Evolutionary conservation across 2,329 filamentous ascomycete genomes (phyloP).

Genomic region (Diaporthe longicolla): DNA sequence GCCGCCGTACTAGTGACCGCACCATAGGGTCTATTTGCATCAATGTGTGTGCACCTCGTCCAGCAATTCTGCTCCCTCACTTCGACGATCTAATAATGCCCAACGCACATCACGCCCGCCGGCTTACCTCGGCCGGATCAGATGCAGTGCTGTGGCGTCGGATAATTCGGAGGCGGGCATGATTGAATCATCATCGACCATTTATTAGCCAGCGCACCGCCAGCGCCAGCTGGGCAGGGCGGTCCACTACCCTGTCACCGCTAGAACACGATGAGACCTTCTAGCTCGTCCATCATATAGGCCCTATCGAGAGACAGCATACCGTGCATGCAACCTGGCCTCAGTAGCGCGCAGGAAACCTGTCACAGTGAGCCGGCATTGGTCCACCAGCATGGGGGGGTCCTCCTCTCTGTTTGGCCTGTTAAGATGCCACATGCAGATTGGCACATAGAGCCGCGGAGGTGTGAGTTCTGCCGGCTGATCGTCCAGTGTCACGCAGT

Average conservation of each 20-base stretch:
- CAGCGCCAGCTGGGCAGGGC: conserved; percentile 14
- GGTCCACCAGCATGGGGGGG: conserved; percentile 1
- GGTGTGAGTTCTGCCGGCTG: conserved; percentile 18
- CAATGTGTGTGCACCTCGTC: background rate
- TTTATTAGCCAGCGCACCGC: conserved; percentile 2
- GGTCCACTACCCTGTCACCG: conserved; percentile 36
- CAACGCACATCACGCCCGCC: background rate
- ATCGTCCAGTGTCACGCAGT: conserved; percentile 24
- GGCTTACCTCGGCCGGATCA: conserved; percentile 6
- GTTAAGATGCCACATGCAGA: conserved; percentile 29
- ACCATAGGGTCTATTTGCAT: conserved; percentile 6
- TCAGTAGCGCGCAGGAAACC: conserved; percentile 11
- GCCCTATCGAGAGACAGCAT: conserved; percentile 35
- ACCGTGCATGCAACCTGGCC: conserved; percentile 2
- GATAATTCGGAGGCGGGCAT: conserved; percentile 17
- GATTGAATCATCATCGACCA: conserved; percentile 24
- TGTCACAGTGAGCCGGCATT: conserved; percentile 18
- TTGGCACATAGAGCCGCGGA: conserved; percentile 26
- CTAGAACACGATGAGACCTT: conserved; percentile 41
- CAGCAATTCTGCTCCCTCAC: background rate
- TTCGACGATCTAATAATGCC: background rate
- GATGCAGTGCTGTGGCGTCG: conserved; percentile 18
- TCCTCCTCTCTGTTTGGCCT: background rate
- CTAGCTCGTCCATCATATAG: conserved; percentile 27
- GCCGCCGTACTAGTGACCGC: conserved; percentile 22